Evolutionary conservation across 306 rosid species (phyloP), one percentile per base, ranked within the genome.

Genomic region (Datisca glomerata): DNA sequence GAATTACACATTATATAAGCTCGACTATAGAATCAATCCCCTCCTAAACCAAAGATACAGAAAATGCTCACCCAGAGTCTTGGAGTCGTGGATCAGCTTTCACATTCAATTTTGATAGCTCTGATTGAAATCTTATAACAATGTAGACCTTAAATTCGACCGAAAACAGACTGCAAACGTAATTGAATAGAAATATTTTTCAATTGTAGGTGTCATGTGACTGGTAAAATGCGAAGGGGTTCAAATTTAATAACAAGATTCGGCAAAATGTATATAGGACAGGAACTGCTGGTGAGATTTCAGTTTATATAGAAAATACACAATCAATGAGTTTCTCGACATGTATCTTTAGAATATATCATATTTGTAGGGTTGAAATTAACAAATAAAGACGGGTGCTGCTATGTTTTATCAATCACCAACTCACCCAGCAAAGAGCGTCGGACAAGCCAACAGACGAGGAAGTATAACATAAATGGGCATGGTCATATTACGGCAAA

Each of bases 361-460:
- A n/a, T n/a, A n/a, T n/a, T n/a, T n/a, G n/a, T n/a, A n/a, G n/a
- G n/a, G n/a, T n/a, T n/a, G n/a, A n/a, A n/a, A n/a, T n/a, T n/a
- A n/a, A n/a, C n/a, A n/a, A n/a, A n/a, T n/a, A n/a, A n/a, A n/a
- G n/a, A n/a, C n/a, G n/a, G n/a, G n/a, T n/a, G n/a, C n/a, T n/a
- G n/a, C n/a, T n/a, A n/a, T n/a, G n/a, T n/a, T n/a, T n/a, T n/a
- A n/a, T n/a, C n/a, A n/a, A n/a, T n/a, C 6, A 15, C 46, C 41
- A 28, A 73, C 86, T 57, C 61, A 89, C 93, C 97, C 97, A 10
- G 95, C 95, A 20, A 68, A 68, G 63, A 72, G 71, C 40, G 93
- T 83, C 1, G 97, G 91, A 60, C 95, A 83, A 4, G 95, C 83
- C 75, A 89, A 51, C 38, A 89, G 95, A 21, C 97, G 97, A 12